phyloP scores from a whole-genome alignment of 257 asterid species.

The Solanum ahanhuiri region DNA sequence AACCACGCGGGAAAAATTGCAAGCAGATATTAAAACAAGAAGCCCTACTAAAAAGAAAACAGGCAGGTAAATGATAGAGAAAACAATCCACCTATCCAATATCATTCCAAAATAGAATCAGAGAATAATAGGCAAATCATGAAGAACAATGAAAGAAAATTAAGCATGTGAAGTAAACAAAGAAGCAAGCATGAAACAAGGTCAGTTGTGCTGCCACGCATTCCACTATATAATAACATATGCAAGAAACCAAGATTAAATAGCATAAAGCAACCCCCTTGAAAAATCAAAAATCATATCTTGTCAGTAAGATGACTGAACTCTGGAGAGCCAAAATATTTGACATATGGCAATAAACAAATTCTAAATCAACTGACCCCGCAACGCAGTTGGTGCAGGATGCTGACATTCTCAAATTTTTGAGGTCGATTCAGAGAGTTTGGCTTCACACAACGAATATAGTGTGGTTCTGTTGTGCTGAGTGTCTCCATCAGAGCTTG shows the following conservation, averaged over 20 bases:
- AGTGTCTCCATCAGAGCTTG: conserved; percentile 99
- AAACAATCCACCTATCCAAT: background rate
- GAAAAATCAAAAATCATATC: background rate
- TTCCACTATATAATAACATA: background rate
- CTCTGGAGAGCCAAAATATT: background rate
- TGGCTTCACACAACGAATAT: conserved; percentile 96
- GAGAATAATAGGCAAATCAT: background rate
- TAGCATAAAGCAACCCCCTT: background rate
- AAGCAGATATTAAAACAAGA: background rate
- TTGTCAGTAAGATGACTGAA: background rate
- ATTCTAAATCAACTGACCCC: conserved; percentile 61
- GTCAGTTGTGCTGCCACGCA: background rate
- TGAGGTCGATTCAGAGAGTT: conserved; percentile 81
- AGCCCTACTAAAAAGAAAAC: background rate
- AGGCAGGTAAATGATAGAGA: background rate
- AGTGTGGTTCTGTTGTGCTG: conserved; percentile 96
- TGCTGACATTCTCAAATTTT: conserved; percentile 82
- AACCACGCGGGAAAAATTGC: background rate
- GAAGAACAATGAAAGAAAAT: background rate
- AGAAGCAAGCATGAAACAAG: background rate
- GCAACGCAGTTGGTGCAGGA: conserved; percentile 97
- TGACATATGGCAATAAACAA: background rate
- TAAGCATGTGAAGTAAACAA: background rate
- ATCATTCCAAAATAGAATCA: background rate
- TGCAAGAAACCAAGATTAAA: background rate